phyloP scores from a whole-genome alignment of 1,284 basidiomycete species.

The Kwoniella shivajii region DNA sequence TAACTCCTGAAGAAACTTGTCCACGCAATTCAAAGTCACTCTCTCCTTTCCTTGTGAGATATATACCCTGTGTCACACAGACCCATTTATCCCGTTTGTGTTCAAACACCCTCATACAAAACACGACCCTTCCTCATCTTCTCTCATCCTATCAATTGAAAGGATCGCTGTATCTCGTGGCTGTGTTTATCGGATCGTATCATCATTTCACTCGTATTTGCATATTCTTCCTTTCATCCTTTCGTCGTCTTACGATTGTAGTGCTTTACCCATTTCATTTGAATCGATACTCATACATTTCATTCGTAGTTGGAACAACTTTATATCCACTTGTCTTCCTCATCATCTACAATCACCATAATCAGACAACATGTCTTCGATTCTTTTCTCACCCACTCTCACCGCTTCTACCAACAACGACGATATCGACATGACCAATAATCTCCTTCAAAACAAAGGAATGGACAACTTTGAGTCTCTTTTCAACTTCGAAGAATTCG shows the following conservation, averaged over 20 bases:
- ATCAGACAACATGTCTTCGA: constrained; percentile 4
- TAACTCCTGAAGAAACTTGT: no score
- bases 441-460: constrained; percentile 27
- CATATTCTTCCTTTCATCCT: neutral
- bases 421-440: constrained; percentile 19
- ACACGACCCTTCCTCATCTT: neutral
- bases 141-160: neutral
- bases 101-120: neutral
- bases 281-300: no score
- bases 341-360: constrained; percentile 2
- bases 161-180: constrained; percentile 3
- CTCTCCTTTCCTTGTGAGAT: neutral
- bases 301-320: no score
- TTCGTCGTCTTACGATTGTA: no score
- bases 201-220: neutral
- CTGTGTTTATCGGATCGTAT: neutral
- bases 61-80: neutral
- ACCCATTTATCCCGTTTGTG: neutral
- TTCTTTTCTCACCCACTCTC: constrained; percentile 30
- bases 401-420: constrained; percentile 23
- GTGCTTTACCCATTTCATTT: no score
- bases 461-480: constrained; percentile 44
- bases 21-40: no score
- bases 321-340: neutral
- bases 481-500: constrained; percentile 48